Evolutionary conservation across 1,139 yeast species (phyloP), one percentile per base, ranked within the genome.

Genomic region (Yamadazyma buinensis): DNA sequence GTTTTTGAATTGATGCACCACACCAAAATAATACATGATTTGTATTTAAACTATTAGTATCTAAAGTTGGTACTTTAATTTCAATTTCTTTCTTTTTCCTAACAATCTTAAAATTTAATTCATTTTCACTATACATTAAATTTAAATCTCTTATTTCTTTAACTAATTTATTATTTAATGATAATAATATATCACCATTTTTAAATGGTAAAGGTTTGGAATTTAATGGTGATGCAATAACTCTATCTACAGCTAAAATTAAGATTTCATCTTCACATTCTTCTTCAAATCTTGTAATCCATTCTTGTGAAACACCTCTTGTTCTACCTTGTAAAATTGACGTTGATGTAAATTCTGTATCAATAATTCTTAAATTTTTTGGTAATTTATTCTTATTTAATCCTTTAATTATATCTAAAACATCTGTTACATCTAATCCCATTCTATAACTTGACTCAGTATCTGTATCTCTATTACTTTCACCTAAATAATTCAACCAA

Each of bases 401-500:
- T 27, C 67, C 63, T 17, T 69, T 62, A 27, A 87, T 67, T 4
- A 85, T 81, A 35, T 71, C 66, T 36, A 63, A 52, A 15, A 87
- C 69, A 41, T 85, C 85, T 7, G 81, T 74, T 17, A 71, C 77
- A 55, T 86, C 95, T 35, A 88, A 59, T n/a, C 95, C 96, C 74
- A 86, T 80, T 37, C 84, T 72, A 55, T 83, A 85, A 42, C 77
- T 68, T 30, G 75, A 67, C 43, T 83, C 88, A 29, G 74, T 70
- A 37, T 67, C 64, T 35, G 75, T 51, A 24, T 63, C 66, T 28
- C 59, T 46, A 28, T 49, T 52, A 23, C 59, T 73, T 48, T 85
- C 95, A 15, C 95, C 95, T 40, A 85, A 66, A 52, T 78, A 86
- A 1, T 92, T 73, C 43, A 87, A 59, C 96, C 96, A 88, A 36